These are phyloP conservation scores for Arachis monticola DNA, from an alignment of 331 rosid species.

Conservation along the genomic window DNA sequence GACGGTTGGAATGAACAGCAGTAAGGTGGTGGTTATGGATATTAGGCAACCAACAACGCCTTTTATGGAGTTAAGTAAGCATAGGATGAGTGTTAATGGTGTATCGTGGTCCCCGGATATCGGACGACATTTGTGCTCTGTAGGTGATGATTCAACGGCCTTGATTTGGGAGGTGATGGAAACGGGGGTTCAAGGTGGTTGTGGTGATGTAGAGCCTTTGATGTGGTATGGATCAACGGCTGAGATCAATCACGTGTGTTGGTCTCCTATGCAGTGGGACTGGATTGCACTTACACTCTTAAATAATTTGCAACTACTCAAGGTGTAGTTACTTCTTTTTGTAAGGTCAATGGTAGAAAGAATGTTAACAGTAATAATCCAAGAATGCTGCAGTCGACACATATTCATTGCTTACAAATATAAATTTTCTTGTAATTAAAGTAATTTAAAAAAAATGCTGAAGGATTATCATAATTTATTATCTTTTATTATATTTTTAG, in stretches of 20 bases:
- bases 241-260: slow-evolving; percentile 65
- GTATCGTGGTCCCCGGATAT: slow-evolving; percentile 62
- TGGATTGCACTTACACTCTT: slow-evolving; percentile 60
- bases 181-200: background rate
- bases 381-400: no score
- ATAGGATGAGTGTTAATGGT: slow-evolving; percentile 62
- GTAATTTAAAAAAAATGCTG: no score
- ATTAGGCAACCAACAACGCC: slow-evolving; percentile 70
- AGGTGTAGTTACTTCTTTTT: slow-evolving; percentile 38
- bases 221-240: slow-evolving; percentile 60
- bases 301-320: slow-evolving; percentile 62
- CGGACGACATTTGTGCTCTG: slow-evolving; percentile 63
- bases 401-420: no score
- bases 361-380: background rate
- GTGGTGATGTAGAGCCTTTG: slow-evolving; percentile 48
- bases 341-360: background rate
- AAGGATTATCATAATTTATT: no score
- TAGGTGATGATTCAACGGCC: slow-evolving; percentile 66
- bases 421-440: no score
- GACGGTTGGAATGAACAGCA: slow-evolving; percentile 64
- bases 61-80: slow-evolving; percentile 54
- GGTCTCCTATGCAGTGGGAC: slow-evolving; percentile 61
- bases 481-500: no score
- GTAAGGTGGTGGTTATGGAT: slow-evolving; percentile 64
- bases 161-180: slow-evolving; percentile 71